Evolutionary conservation across 371 early-diverging fungal species (phyloP).

Genomic region (Circinella minor): DNA sequence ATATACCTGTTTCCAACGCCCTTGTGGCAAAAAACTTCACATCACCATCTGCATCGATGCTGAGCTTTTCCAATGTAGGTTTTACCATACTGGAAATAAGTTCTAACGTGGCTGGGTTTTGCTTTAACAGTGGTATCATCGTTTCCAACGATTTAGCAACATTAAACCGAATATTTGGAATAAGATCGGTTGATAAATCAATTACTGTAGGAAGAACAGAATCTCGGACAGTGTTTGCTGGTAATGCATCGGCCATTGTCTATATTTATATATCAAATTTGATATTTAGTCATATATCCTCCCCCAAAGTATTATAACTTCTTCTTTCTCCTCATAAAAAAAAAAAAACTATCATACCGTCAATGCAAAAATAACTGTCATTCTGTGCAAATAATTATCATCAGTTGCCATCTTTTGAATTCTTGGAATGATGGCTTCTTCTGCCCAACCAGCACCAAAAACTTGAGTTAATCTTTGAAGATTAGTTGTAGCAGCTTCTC

Average conservation of each 20-base stretch:
- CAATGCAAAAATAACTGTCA: slow-evolving; percentile 95
- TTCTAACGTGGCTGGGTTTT: slow-evolving; percentile 63
- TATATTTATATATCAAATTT: slow-evolving; percentile 25
- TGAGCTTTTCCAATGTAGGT: slow-evolving; percentile 83
- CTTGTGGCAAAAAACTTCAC: slow-evolving; percentile 91
- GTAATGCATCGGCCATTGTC: slow-evolving; percentile 90
- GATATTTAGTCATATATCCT: background rate
- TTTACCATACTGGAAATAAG: slow-evolving; percentile 73
- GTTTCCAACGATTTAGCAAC: slow-evolving; percentile 94
- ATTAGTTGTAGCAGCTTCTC: slow-evolving; percentile 95
- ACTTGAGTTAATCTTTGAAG: slow-evolving; percentile 91
- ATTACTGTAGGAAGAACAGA: slow-evolving; percentile 89
- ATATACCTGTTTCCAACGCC: slow-evolving; percentile 60
- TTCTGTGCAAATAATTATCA: slow-evolving; percentile 92
- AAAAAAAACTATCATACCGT: slow-evolving; percentile 62
- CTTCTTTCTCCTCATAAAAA: background rate
- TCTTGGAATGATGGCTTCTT: slow-evolving; percentile 24
- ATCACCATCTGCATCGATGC: slow-evolving; percentile 90
- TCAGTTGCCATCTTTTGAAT: slow-evolving; percentile 75
- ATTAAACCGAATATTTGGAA: slow-evolving; percentile 99
- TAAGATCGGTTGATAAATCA: slow-evolving; percentile 87
- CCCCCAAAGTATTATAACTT: background rate
- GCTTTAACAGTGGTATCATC: slow-evolving; percentile 80
- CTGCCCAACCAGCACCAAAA: slow-evolving; percentile 74
- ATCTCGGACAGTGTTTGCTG: slow-evolving; percentile 87